Evolutionary conservation across 2,329 filamentous ascomycete genomes (phyloP), one percentile per base, ranked within the genome.

Genomic region (Incumbomyces lentus): DNA sequence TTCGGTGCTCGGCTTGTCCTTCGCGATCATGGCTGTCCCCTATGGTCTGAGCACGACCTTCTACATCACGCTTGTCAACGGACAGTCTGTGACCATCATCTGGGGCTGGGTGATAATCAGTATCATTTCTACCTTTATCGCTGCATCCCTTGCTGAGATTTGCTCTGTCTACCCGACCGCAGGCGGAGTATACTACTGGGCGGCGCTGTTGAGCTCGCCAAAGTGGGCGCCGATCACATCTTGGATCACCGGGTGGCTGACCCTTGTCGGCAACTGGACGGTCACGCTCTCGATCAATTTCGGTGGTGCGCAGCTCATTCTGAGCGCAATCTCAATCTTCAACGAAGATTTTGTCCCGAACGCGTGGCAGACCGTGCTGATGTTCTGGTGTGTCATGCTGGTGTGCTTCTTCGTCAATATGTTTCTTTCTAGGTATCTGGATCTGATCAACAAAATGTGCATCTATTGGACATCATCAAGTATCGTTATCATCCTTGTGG

Each of bases 21-120:
- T 86, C 59, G 82, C 81, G 43, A 85, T 86, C 62, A 85, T 86
- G 79, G 81, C 81, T 10, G 79, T 80, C 10, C 79, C 79, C 1
- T 83, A 80, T 54, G 81, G 81, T 31, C 68, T 84, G 32, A 77
- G 72, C 26, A 84, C 82, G 13, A 85, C 81, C 1, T 68, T 86
- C 51, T 79, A 77, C 64, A 81, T 84, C 59, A 79, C 78, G 17
- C 69, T 86, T 22, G 74, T 74, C 14, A 79, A 85, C 61, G 82
- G 82, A 17, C 78, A 83, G 60, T 73, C 72, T 36, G 81, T 85
- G 13, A 83, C 79, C 18, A 73, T 85, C 34, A 66, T 86, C 53
- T 86, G 78, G 72, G 82, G 82, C 34, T 86, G 76, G 79, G 72
- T 83, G 2, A 62, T 82, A 30, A 74, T 84, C 22, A 79, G 77